Evolutionary conservation across 2,329 filamentous ascomycete species (phyloP).

Genomic region (Teratosphaeria destructans): DNA sequence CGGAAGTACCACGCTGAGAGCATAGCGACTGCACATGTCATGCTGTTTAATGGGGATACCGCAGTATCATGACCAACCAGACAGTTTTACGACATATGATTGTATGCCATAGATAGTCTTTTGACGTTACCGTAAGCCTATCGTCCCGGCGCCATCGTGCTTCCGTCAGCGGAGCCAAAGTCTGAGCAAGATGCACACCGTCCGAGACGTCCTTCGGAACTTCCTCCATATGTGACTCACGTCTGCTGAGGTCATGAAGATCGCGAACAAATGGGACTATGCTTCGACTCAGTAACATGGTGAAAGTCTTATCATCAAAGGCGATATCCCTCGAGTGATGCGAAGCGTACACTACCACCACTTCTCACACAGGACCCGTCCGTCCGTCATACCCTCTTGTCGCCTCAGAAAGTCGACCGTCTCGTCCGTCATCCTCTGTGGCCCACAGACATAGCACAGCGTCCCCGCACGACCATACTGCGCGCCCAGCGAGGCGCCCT

Average conservation of each 20-base stretch:
- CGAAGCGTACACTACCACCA: constrained; percentile 33
- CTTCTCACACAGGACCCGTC: constrained; percentile 39
- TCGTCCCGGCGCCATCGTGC: not conserved
- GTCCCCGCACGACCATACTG: constrained; percentile 27
- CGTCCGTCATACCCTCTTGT: constrained; percentile 28
- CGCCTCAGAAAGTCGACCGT: constrained; percentile 31
- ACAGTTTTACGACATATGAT: not conserved
- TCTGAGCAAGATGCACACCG: too few species aligned
- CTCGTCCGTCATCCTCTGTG: constrained; percentile 38
- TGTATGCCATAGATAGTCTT: not conserved
- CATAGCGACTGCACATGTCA: not conserved
- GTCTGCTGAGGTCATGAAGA: too few species aligned
- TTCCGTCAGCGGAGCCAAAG: not conserved
- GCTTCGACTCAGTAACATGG: not conserved
- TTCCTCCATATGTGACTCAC: too few species aligned
- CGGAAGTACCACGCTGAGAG: not conserved
- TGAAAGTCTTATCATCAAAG: not conserved
- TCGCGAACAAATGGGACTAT: too few species aligned
- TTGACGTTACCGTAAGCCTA: not conserved
- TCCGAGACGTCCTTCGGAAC: too few species aligned
- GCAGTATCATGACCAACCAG: not conserved
- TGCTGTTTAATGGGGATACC: not conserved
- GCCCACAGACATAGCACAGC: constrained; percentile 40
- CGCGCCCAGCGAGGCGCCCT: constrained; percentile 14
- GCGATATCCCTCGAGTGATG: not conserved